Evolutionary conservation across 345 rosid species (phyloP), one percentile per base, ranked within the genome.

Genomic region (Bruguiera parviflora): DNA sequence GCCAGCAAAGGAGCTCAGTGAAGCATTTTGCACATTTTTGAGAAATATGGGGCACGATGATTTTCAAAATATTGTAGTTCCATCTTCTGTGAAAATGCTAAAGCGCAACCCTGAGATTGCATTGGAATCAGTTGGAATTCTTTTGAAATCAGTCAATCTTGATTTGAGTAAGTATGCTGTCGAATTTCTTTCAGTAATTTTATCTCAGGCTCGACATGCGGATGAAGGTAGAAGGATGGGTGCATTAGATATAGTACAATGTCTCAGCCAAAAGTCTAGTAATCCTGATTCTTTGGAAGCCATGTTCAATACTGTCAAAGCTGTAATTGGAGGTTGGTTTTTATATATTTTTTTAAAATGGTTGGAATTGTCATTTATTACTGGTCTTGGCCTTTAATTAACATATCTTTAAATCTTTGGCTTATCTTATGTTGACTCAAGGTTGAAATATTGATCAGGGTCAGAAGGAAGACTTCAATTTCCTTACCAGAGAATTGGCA

Each of bases 101-200:
- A 95, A 90, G 83, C 97, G 99, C 71, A 95, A 95, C 82, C 98
- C 98, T 20, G 99, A 95, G 80, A 88, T 95, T 81, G 87, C 86
- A 52, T 69, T 95, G 77, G 99, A 95, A 70, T 77, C 99, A 1
- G 85, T 90, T 67, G 98, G 83, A 63, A 71, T 88, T 76, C 82
- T 92, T 55, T 73, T 95, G 76, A 86, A 77, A 39, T 81, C 74
- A 35, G 80, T 90, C 72, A 80, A 82, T 73, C 87, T 90, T 70
- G 99, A 95, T 83, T 76, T 95, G 81, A 95, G 99, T 77, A 95
- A 87, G 80, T 87, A 90, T 82, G 92, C 96, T 13, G 77, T 73
- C 65, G 99, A 95, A 75, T 77, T 92, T 72, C 89, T 92, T 59
- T 79, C 87, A 13, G 90, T 90, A 66, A 79, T 88, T 75, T 72